Base-by-base conservation (phyloP, 768 basidiomycete species). In the Tulasnella sp. region DNA sequence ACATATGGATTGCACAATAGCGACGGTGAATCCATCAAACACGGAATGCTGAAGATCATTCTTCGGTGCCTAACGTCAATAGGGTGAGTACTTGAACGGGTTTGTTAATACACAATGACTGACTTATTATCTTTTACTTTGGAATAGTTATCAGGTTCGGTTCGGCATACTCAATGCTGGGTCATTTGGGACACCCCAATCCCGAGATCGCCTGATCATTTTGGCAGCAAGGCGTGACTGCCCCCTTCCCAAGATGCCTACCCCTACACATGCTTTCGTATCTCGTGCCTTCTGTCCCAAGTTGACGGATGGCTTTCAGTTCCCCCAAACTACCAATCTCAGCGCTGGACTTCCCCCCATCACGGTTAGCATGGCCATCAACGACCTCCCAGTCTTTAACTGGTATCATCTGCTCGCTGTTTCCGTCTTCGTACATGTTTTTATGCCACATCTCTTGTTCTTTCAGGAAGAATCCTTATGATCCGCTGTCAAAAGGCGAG, bases 1-100 rank as follows among this genome's bases (percentile, higher is more conserved):
- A 67, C 54, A 3, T 77, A 79, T 62, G 70, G 65, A 9, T 69
- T 70, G 11, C 61, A 63, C 29, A 70, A 85, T 68, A 65, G 70
- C n/a, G 73, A 82, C 0, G 74, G 73, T 45, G 85, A 84, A 11
- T 85, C 84, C 0, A 78, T 87, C 41, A 72, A 77, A n/a, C 79
- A 80, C 76, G 88, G 89, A 5, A 85, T 85, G 0, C 65, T 90
- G 1, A 89, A 87, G 67, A 74, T 90, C 17, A 65, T 88, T 19
- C 66, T 80, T 0, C 72, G 81, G 3, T 78, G 80, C 0, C 66
- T 91, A 61, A 65, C 82, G 3, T 78, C 81, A 29, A 80, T 92
- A 78, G 76, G 76, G 87, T 88, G 67, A 53, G 73, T n/a, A n/a
- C n/a, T n/a, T n/a, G n/a, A n/a, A n/a, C n/a, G n/a, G n/a, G n/a